These are phyloP conservation scores for Ilex paraguariensis DNA, from an alignment of 305 asterid genomes.

Conservation along the genomic window DNA sequence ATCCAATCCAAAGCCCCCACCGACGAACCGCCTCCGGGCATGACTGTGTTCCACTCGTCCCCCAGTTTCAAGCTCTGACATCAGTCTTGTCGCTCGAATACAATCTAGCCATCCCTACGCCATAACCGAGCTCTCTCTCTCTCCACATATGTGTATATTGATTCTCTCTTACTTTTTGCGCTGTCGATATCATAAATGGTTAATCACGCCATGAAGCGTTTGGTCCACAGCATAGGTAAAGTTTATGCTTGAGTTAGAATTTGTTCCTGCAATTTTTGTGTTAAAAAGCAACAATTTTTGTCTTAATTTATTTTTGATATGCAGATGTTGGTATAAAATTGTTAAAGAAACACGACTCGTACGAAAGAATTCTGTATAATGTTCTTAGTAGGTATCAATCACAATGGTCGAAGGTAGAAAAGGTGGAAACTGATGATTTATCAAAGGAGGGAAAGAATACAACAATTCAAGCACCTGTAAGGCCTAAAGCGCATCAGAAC, in stretches of 20 bases:
- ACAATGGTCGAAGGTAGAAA: conserved; percentile 45
- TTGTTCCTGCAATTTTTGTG: not conserved
- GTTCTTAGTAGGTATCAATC: conserved; percentile 48
- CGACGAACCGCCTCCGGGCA: not conserved
- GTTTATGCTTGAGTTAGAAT: not conserved
- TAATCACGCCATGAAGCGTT: conserved; percentile 25
- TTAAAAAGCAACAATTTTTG: not conserved
- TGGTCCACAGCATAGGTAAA: conserved; percentile 36
- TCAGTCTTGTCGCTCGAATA: too few species aligned
- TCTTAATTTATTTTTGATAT: not conserved
- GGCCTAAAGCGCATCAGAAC: conserved; percentile 1
- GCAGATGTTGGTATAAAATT: conserved; percentile 46
- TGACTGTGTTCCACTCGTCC: not conserved
- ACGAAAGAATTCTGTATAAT: conserved; percentile 27
- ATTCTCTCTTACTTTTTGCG: not conserved
- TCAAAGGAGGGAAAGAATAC: conserved; percentile 17
- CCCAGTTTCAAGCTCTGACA: too few species aligned
- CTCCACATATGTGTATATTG: not conserved
- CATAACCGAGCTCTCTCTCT: not conserved
- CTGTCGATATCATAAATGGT: conserved; percentile 26
- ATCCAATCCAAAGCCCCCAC: too few species aligned
- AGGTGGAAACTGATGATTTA: conserved; percentile 23
- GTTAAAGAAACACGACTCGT: conserved; percentile 31
- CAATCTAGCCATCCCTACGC: not conserved
- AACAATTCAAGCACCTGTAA: conserved; percentile 2